A percentile compares a stretch with the other conserved stretches of the same genome.
Conservation (phyloP, 2,329 filamentous ascomycete genomes). For the Nannizzia gypsea region DNA sequence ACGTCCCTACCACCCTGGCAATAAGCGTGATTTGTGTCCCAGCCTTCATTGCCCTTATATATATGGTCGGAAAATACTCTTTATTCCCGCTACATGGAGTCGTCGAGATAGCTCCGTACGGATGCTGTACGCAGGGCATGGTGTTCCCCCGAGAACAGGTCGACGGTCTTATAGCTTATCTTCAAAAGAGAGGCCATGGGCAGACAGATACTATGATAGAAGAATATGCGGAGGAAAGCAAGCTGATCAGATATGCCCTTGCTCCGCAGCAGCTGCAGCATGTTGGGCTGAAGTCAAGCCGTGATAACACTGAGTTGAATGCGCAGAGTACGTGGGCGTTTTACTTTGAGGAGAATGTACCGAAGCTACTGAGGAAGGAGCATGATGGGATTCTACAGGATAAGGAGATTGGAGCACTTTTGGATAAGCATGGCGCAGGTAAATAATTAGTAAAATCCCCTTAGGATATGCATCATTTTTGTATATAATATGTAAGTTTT, state of each 20-base stretch:
- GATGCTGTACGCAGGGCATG: conserved; percentile 26
- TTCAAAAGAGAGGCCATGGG: conserved; percentile 13
- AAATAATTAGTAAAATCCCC: background rate
- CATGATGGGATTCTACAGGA: conserved; percentile 12
- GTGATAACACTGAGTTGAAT: conserved; percentile 19
- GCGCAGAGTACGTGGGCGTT: conserved; percentile 22
- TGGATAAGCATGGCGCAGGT: background rate
- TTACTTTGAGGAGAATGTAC: conserved; percentile 20
- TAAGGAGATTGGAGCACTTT: background rate
- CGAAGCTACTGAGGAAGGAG: conserved; percentile 14
- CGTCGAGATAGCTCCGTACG: conserved; percentile 19
- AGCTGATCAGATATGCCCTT: conserved; percentile 26
- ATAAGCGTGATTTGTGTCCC: conserved; percentile 17
- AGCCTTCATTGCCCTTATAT: conserved; percentile 16
- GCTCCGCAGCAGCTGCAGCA: conserved; percentile 22
- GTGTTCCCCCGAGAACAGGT: conserved; percentile 21
- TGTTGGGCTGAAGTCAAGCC: conserved; percentile 22
- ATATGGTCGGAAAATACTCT: conserved; percentile 21
- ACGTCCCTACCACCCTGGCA: conserved; percentile 14
- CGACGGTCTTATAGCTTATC: conserved; percentile 13
- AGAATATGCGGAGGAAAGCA: conserved; percentile 16
- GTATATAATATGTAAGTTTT: background rate
- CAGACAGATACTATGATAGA: conserved; percentile 22
- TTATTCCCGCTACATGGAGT: conserved; percentile 18
- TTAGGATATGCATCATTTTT: background rate